These are phyloP conservation scores for Diaporthe batatas DNA, from an alignment of 2,329 filamentous ascomycete genomes.

Conservation along the genomic window DNA sequence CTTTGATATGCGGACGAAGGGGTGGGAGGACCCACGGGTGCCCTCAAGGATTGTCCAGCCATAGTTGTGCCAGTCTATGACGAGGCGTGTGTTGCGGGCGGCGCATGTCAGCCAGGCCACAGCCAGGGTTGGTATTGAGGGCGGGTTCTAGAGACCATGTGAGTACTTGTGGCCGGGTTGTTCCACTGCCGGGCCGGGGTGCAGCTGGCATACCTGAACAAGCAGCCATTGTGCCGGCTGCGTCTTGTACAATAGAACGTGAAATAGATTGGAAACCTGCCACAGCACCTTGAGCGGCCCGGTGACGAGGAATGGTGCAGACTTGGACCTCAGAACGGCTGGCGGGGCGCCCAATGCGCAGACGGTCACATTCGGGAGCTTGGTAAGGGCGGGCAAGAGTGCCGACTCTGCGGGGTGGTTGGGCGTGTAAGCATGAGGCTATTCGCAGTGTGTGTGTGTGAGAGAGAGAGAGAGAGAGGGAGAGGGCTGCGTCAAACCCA, in stretches of 20 bases:
- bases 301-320: conserved; percentile 80
- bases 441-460: no score
- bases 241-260: conserved; percentile 79
- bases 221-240: conserved; percentile 86
- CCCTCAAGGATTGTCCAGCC: conserved; percentile 90
- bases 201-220: conserved; percentile 70
- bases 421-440: conserved; percentile 33
- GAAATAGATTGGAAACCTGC: conserved; percentile 80
- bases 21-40: conserved; percentile 70
- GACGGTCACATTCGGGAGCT: conserved; percentile 77
- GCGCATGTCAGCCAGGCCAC: conserved; percentile 80
- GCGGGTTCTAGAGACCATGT: conserved; percentile 77
- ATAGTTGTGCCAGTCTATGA: conserved; percentile 99
- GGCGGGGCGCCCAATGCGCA: conserved; percentile 79
- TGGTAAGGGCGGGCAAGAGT: conserved; percentile 76
- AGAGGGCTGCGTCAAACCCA: conserved; percentile 52
- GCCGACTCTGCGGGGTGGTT: conserved; percentile 70
- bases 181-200: neutral
- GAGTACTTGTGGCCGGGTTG: neutral
- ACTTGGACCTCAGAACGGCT: conserved; percentile 73
- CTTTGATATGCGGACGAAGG: conserved; percentile 81
- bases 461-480: no score
- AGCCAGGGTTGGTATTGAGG: conserved; percentile 90
- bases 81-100: conserved; percentile 82
- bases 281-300: conserved; percentile 89